phyloP scores from a whole-genome alignment of 2,329 filamentous ascomycete genomes.

The Spiromastix sp. region DNA sequence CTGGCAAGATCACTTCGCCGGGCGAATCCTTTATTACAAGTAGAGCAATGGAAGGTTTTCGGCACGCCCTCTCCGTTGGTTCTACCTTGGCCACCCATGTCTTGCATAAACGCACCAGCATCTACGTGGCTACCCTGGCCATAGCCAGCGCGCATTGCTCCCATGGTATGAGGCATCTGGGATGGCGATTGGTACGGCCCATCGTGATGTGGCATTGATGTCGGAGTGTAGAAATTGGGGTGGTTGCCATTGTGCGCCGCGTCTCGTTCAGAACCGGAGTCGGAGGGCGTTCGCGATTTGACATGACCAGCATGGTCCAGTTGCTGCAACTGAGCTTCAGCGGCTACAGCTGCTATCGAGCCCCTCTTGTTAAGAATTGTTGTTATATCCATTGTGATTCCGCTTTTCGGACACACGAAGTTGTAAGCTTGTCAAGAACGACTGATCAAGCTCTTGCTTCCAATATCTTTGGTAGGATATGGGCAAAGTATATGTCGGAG shows the following conservation, averaged over 20 bases:
- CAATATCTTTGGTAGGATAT: background rate
- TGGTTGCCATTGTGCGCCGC: slow-evolving; percentile 46
- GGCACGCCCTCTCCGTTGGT: slow-evolving; percentile 38
- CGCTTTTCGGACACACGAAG: background rate
- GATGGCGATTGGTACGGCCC: slow-evolving; percentile 46
- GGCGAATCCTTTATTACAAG: slow-evolving; percentile 85
- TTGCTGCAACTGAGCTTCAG: slow-evolving; percentile 35
- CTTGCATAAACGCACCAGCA: slow-evolving; percentile 29
- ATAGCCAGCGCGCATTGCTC: slow-evolving; percentile 46
- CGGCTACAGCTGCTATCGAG: slow-evolving; percentile 31
- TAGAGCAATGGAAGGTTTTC: slow-evolving; percentile 81
- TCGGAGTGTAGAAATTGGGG: slow-evolving; percentile 47
- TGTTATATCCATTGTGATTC: slow-evolving; percentile 41
- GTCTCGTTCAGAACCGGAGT: slow-evolving; percentile 50
- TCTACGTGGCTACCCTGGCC: slow-evolving; percentile 35
- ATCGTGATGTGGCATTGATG: slow-evolving; percentile 41
- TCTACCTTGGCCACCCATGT: slow-evolving; percentile 31
- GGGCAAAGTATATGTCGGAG: too few relatives aligned
- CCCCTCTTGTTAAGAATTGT: slow-evolving; percentile 42
- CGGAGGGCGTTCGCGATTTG: slow-evolving; percentile 35
- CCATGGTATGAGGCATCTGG: slow-evolving; percentile 41
- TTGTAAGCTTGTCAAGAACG: background rate
- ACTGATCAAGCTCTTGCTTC: background rate
- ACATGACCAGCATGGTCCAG: slow-evolving; percentile 30
- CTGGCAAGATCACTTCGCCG: slow-evolving; percentile 85